A percentile compares a stretch with the other conserved stretches of the same genome.
phyloP scores from a whole-genome alignment of 73 alveolate species.

The Paramecium bursaria region DNA sequence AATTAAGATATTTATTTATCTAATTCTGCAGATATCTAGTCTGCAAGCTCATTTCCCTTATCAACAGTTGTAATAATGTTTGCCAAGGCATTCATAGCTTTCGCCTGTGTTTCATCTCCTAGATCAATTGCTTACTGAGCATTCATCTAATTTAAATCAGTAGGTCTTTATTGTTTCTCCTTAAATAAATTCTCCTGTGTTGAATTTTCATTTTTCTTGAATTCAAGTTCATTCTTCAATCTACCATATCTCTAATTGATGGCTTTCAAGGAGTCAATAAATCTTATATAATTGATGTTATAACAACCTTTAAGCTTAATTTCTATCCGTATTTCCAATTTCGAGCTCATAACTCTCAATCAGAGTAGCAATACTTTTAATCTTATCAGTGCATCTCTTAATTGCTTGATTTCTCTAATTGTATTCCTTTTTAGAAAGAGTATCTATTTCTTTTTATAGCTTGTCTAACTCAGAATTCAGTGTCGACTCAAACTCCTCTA shows the following conservation, averaged over 20 bases:
- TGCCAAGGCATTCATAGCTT: background rate
- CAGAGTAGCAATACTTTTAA: conserved; percentile 45
- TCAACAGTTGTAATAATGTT: background rate
- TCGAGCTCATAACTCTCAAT: conserved; percentile 62
- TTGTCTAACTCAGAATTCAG: conserved; percentile 47
- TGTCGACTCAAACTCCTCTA: conserved; percentile 45
- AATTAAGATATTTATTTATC: conserved; percentile 61
- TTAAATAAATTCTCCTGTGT: conserved; percentile 57
- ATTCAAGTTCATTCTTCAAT: conserved; percentile 59
- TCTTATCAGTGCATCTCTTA: conserved; percentile 39
- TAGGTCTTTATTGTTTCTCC: conserved; percentile 1
- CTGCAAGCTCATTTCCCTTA: conserved; percentile 52
- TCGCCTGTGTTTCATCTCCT: background rate
- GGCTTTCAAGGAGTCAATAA: background rate
- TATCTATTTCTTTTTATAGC: conserved; percentile 38
- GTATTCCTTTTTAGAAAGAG: conserved; percentile 9
- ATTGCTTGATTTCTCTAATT: conserved; percentile 46
- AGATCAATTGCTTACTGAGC: conserved; percentile 28
- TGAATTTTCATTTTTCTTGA: conserved; percentile 58
- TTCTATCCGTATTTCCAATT: conserved; percentile 61
- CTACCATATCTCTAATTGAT: conserved; percentile 24
- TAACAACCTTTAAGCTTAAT: conserved; percentile 13
- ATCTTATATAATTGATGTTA: background rate
- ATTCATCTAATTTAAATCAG: conserved; percentile 27
- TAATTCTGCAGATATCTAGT: conserved; percentile 49